Evolutionary conservation across 768 basidiomycete genomes (phyloP), one percentile per base, ranked within the genome.

Genomic region (Trametes coccinea): DNA sequence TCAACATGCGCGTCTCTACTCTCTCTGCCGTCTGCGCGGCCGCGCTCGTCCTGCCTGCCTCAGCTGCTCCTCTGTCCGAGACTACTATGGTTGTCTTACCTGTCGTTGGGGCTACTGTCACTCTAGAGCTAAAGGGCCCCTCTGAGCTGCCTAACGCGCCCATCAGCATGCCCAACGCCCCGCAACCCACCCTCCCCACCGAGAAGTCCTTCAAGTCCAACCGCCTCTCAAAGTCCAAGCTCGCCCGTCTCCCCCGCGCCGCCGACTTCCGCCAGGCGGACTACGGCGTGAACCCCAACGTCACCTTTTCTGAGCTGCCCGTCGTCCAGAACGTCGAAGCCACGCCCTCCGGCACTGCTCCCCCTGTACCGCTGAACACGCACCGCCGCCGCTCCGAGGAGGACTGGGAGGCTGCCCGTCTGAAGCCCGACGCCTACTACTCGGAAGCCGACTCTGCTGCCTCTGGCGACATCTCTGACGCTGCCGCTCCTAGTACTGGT

Each of bases 111-210:
- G 39, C 30, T 10, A 37, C 55, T 1, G 22, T 65, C 37, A 70
- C 66, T 9, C 16, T 67, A 4, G 61, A 50, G 7, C 9, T 65
- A 10, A 51, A 54, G 16, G 59, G n/a, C 0, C 66, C 65, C 9
- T 54, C 66, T 1, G 63, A 65, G 30, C 27, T 69, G 7, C 64
- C 70, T 22, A 63, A 64, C 50, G 10, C 43, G 4, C 40, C 53
- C 1, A 22, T 22, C 22, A 22, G 22, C n/a, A 5, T 57, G 48
- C 55, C 51, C 27, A 48, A 43, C 8, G 47, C 39, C 17, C 17
- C 54, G 7, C 13, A 49, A 37, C 30, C 27, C 29, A 4, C 40
- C 0, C 29, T 46, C 8, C 37, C 45, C 17, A n/a, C 52, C 29
- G 17, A n/a, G 31, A 13, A 14, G 9, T 37, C 14, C 29, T 22